phyloP scores from a whole-genome alignment of 345 rosid genomes.

The Populus ilicifolia region DNA sequence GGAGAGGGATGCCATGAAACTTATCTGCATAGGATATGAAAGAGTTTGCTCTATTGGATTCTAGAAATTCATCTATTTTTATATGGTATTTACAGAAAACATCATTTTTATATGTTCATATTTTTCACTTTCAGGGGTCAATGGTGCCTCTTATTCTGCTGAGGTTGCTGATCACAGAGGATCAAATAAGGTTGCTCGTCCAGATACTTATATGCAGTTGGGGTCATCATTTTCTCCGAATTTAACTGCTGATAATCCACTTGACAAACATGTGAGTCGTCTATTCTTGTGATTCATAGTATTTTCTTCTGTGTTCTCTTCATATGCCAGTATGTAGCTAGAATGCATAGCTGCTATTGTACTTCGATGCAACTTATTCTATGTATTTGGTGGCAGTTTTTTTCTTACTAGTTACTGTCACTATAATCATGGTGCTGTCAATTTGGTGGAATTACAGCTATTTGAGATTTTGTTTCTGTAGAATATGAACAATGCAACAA shows the following conservation, averaged over 20 bases:
- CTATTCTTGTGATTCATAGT: not conserved
- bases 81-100: too few relatives aligned
- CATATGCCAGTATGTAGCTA: not conserved
- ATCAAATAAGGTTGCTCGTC: constrained; percentile 14
- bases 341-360: constrained; percentile 1
- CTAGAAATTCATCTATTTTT: not conserved
- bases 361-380: not conserved
- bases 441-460: not conserved
- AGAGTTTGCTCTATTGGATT: not conserved
- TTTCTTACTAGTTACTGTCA: not conserved
- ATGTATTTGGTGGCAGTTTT: not conserved
- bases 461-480: constrained; percentile 16
- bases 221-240: constrained; percentile 23
- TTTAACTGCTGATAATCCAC: constrained; percentile 2
- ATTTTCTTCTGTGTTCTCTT: not conserved
- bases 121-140: constrained; percentile 21
- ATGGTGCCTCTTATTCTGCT: constrained; percentile 22
- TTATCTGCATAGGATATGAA: not conserved
- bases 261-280: constrained; percentile 26
- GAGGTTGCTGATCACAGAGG: constrained; percentile 19
- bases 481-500: constrained; percentile 22
- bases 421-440: not conserved
- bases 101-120: too few relatives aligned
- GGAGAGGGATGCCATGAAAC: not conserved
- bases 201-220: constrained; percentile 22